Evolutionary conservation across 129 eudicot genomes (phyloP).

Genomic region (Ambrosia artemisiifolia): DNA sequence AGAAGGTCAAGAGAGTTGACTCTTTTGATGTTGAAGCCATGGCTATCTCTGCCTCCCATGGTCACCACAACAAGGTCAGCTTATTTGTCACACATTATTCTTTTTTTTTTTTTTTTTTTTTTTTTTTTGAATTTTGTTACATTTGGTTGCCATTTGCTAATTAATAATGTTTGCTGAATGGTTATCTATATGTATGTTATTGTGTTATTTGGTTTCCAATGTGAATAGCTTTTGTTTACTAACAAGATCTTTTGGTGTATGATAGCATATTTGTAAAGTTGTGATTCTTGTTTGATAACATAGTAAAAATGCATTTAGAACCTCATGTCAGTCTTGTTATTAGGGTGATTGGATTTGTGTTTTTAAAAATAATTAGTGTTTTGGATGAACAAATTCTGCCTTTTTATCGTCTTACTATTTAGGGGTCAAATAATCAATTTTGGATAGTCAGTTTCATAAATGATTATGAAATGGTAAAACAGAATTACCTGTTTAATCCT

Average conservation of each 20-base stretch:
- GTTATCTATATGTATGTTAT: slow-evolving; percentile 1
- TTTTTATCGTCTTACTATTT: neutral
- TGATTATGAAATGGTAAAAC: neutral
- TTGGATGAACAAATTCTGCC: neutral
- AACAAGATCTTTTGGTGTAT: slow-evolving; percentile 2
- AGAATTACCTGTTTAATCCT: neutral
- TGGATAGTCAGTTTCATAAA: neutral
- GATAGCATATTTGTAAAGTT: neutral
- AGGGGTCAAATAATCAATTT: neutral
- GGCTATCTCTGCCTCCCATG: slow-evolving; percentile 76
- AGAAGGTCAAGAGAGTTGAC: slow-evolving; percentile 76
- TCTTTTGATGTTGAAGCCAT: slow-evolving; percentile 96
- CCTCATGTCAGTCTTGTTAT: neutral
- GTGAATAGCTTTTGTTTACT: neutral
- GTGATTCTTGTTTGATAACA: neutral
- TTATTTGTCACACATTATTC: neutral
- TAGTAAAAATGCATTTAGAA: neutral
- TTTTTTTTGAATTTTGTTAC: neutral
- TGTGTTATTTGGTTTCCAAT: neutral
- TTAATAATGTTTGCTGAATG: neutral
- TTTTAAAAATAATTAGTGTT: too few relatives aligned
- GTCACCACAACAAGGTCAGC: slow-evolving; percentile 70
- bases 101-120: too few relatives aligned
- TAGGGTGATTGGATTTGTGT: neutral
- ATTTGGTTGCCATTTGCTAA: neutral